Conservation (phyloP, 345 rosid genomes). For the Abelmoschus esculentus region DNA sequence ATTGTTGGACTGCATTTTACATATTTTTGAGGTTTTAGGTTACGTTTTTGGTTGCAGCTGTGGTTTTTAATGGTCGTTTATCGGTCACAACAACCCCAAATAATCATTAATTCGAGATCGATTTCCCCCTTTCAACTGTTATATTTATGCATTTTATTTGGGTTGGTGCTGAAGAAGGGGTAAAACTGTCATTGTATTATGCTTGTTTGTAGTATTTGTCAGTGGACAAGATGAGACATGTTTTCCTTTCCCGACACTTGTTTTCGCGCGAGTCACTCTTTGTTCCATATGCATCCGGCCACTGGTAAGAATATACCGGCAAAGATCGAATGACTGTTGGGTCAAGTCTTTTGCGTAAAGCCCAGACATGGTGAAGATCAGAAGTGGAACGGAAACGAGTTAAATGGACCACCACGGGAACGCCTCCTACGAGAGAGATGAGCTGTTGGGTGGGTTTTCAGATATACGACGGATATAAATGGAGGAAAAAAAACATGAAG, state of each 20-base stretch:
- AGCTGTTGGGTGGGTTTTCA: conserved; percentile 11
- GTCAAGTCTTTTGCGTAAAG: conserved; percentile 26
- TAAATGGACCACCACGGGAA: neutral
- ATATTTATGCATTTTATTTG: no score
- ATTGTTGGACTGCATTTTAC: neutral
- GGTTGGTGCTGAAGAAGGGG: no score
- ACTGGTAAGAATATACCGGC: conserved; percentile 40
- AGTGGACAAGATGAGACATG: neutral
- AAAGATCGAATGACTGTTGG: conserved; percentile 30
- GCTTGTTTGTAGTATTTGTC: neutral
- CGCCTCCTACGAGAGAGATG: conserved; percentile 11
- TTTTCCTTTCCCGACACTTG: no score
- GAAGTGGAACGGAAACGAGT: neutral
- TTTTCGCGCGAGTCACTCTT: no score
- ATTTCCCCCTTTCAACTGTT: no score
- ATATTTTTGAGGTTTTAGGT: neutral
- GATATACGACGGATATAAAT: conserved; percentile 40
- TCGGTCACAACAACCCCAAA: no score
- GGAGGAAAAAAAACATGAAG: conserved; percentile 56
- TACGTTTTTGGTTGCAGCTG: no score
- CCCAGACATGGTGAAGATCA: neutral
- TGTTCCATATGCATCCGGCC: no score
- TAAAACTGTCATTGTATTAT: neutral
- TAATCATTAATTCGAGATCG: no score
- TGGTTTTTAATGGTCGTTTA: no score